Evolutionary conservation across 495 filamentous ascomycete genomes (phyloP), one percentile per base, ranked within the genome.

Genomic region (Hyaloscypha variabilis): DNA sequence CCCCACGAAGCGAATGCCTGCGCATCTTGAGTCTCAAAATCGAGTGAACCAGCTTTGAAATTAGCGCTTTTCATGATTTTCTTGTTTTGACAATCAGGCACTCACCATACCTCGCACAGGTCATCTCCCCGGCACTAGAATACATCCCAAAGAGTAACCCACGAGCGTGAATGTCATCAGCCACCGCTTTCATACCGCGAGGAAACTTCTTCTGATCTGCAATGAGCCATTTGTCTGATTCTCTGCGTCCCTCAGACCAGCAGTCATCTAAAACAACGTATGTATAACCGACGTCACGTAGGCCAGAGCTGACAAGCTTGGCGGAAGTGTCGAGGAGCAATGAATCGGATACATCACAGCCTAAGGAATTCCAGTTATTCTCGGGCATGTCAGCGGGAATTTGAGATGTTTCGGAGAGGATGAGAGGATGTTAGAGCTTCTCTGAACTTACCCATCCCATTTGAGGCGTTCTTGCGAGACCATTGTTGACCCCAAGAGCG

Each of bases 191-290:
- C 69, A 78, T 75, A 17, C 65, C 73, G 0, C 60, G 56, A 29
- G 72, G 73, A 52, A 72, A 72, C 51, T 71, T 74, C 3, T 30
- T 30, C 2, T 24, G 39, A 54, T 75, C 73, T 49, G 67, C 19
- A 39, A 52, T 63, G 63, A 73, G 42, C 26, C 26, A 54, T 24
- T 58, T 1, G 46, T 23, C 71, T 36, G 17, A 8, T 66, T 74
- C 74, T 58, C 54, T 62, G 61, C 74, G 28, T 29, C 80, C 81
- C 49, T 67, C 66, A 14, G 78, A 80, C 82, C 81, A 84, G 70
- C 80, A 86, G 71, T 87, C 85, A 68, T 87, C 84, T 2, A 87
- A 69, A 10, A 84, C 78, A 36, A 87, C 75, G 68, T 86, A 85
- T 8, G 83, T 72, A 69, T 87, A 87, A 10, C 84, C 84, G 2